Evolutionary conservation across 306 rosid species (phyloP), one percentile per base, ranked within the genome.

Genomic region (Phaseolus lunatus): DNA sequence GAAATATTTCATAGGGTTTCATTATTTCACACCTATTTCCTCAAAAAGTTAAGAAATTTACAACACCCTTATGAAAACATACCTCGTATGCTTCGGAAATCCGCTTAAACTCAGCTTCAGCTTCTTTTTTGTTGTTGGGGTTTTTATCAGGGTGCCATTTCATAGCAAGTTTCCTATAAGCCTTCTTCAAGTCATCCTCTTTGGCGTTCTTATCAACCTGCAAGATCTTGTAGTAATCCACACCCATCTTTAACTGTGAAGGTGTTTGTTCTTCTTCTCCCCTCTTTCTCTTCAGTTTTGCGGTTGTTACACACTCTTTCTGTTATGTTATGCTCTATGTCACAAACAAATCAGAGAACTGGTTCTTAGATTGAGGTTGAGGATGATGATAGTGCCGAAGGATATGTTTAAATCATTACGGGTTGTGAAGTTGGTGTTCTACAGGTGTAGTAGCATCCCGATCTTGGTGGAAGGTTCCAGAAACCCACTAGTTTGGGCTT

Each of bases 91-190:
- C 96, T 76, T 90, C 93, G 1, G 91, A 85, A 73, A 90, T 85
- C 73, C 88, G 87, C 82, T 90, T 90, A 58, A 90, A 90, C 78
- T 85, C 87, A 31, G 91, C 88, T 74, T 90, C 96, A 2, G 96
- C 96, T 43, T 87, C 92, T 77, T 88, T 87, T 41, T 88, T 88
- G 69, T 87, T 85, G 76, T 53, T 84, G 16, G 91, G 90, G 56
- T 90, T 88, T 82, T 90, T 90, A 19, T 90, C 96, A n/a, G 92
- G 96, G 48, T 90, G 96, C 92, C 93, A 91, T 58, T 85, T 87
- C 93, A 91, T 89, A 37, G 91, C 93, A 29, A 91, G 91, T 83
- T 91, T 91, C 27, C 93, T 82, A 49, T 89, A 89, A 57, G 93
- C 91, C 58, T 89, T 89, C 81, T 91, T 89, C 88, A 89, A 75